phyloP scores from a whole-genome alignment of 352 stramenopile genomes.

The Globisporangium yorkense region DNA sequence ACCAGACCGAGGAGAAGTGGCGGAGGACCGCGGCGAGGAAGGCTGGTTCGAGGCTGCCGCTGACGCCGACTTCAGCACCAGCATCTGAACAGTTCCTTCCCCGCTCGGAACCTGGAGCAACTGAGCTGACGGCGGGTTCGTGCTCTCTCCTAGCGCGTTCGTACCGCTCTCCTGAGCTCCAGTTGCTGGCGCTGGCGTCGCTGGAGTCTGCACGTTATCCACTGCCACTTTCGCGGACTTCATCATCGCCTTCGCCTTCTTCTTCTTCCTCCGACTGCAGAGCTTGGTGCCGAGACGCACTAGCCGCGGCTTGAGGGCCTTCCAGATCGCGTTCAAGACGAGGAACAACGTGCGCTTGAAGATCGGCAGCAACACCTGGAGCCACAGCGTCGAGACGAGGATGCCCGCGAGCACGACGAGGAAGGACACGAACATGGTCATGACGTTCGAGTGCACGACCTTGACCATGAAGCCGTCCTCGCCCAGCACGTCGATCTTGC shows the following conservation, averaged over 20 bases:
- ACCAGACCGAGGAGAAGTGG: not conserved
- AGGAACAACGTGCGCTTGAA: constrained; percentile 34
- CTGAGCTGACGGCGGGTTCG: not conserved
- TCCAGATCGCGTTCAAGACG: constrained; percentile 11
- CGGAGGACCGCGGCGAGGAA: not conserved
- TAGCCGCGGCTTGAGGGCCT: not conserved
- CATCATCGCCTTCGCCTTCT: not conserved
- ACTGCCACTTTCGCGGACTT: constrained; percentile 2
- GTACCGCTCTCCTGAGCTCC: not conserved
- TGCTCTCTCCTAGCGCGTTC: not conserved
- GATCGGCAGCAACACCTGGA: constrained; percentile 42
- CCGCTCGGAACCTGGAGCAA: not conserved
- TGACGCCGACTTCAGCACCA: constrained; percentile 1
- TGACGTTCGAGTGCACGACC: constrained; percentile 62
- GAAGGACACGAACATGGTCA: constrained; percentile 71
- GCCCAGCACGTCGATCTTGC: constrained; percentile 44
- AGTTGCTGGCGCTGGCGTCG: not conserved
- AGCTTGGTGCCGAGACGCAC: not conserved
- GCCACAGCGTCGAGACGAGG: constrained; percentile 44
- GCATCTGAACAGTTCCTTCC: not conserved
- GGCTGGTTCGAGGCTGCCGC: not conserved
- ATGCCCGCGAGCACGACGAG: constrained; percentile 26
- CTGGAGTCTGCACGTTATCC: not conserved
- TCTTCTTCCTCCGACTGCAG: not conserved
- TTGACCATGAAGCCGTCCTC: constrained; percentile 59